Conservation (phyloP, 2,329 filamentous ascomycete genomes). For the Talaromyces funiculosus region DNA sequence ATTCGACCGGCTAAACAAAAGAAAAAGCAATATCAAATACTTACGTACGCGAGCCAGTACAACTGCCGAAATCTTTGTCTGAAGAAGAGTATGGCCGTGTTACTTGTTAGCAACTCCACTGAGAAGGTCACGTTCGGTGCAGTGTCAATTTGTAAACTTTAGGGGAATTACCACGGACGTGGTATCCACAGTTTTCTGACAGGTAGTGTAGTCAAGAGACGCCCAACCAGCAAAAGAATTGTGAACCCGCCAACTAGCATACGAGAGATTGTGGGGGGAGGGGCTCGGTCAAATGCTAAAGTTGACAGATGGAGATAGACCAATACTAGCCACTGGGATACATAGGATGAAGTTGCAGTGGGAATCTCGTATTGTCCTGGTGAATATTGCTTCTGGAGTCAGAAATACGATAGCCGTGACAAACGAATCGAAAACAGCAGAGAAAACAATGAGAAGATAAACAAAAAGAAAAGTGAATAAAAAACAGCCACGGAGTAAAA, state of each 20-base stretch:
- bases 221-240: conserved; percentile 2
- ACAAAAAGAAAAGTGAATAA: background rate
- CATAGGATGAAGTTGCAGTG: background rate
- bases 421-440: background rate
- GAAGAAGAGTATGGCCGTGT: background rate
- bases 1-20: background rate
- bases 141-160: background rate
- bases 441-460: background rate
- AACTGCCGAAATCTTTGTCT: background rate
- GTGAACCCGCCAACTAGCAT: background rate
- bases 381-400: background rate
- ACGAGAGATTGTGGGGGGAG: background rate
- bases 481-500: background rate
- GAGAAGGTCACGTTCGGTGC: background rate
- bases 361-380: background rate
- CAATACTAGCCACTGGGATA: background rate
- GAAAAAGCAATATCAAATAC: background rate
- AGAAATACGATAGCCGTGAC: background rate
- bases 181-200: background rate
- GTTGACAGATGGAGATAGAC: conserved; percentile 1
- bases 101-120: background rate
- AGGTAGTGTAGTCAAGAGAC: background rate
- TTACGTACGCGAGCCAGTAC: background rate
- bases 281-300: background rate
- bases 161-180: background rate